These are phyloP conservation scores for Taphrina communis DNA, from an alignment of 1,139 yeast species.

Conservation along the genomic window DNA sequence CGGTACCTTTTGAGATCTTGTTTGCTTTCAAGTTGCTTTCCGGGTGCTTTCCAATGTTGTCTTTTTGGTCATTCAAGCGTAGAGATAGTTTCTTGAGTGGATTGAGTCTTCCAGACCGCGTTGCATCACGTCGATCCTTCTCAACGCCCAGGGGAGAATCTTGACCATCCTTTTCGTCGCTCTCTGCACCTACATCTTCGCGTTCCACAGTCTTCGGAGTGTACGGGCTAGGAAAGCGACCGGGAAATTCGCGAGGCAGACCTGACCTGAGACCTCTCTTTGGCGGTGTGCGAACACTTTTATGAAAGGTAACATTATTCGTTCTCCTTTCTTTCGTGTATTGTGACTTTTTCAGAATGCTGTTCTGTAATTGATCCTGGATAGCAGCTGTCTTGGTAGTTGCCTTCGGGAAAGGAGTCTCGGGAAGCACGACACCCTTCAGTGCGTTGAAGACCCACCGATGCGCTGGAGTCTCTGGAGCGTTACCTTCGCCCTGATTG, in stretches of 20 bases:
- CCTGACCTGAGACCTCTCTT: slow-evolving; percentile 6
- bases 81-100: slow-evolving; percentile 16
- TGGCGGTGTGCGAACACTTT: slow-evolving; percentile 20
- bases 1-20: not conserved
- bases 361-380: not conserved
- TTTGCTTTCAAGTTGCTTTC: not conserved
- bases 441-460: slow-evolving; percentile 37
- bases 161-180: not conserved
- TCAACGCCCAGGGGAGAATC: slow-evolving; percentile 12
- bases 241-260: slow-evolving; percentile 28
- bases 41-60: not conserved
- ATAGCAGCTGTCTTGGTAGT: not conserved
- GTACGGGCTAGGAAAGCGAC: slow-evolving; percentile 38
- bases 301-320: slow-evolving; percentile 25
- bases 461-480: slow-evolving; percentile 37
- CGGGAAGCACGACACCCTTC: slow-evolving; percentile 23
- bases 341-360: slow-evolving; percentile 32
- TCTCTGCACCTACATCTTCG: not conserved
- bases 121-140: not conserved
- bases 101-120: not conserved
- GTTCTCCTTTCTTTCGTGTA: slow-evolving; percentile 13
- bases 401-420: slow-evolving; percentile 14
- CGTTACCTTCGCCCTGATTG: not conserved
- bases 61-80: not conserved
- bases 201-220: slow-evolving; percentile 11